Conservation (phyloP, 2,329 filamentous ascomycete genomes). For the Chaetomiaceae sp. region DNA sequence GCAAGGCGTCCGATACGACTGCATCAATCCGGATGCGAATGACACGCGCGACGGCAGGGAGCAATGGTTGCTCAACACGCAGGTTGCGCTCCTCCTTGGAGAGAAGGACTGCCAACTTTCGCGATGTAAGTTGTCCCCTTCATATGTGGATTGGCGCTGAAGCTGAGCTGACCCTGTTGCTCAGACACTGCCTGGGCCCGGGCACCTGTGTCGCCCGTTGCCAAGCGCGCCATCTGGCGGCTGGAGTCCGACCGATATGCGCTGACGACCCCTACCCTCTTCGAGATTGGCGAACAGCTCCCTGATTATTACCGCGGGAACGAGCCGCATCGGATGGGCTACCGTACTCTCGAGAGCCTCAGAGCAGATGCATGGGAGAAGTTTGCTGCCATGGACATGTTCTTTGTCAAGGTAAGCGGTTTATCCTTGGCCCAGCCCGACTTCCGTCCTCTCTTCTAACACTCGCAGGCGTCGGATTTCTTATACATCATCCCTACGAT, state of each 20-base stretch:
- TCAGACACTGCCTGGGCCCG: slow-evolving; percentile 55
- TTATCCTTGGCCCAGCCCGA: no score
- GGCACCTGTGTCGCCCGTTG: slow-evolving; percentile 45
- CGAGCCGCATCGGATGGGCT: slow-evolving; percentile 39
- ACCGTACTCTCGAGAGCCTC: slow-evolving; percentile 40
- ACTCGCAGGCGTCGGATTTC: slow-evolving; percentile 52
- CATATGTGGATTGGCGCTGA: background rate
- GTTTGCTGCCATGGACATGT: slow-evolving; percentile 55
- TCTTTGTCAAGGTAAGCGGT: slow-evolving; percentile 56
- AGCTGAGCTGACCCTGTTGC: slow-evolving; percentile 10
- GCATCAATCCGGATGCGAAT: slow-evolving; percentile 48
- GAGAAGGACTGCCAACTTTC: slow-evolving; percentile 57
- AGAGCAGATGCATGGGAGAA: slow-evolving; percentile 45
- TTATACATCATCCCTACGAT: slow-evolving; percentile 52
- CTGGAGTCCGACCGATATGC: slow-evolving; percentile 52
- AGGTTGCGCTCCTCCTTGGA: slow-evolving; percentile 57
- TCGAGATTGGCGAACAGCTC: slow-evolving; percentile 48
- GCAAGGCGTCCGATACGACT: slow-evolving; percentile 58
- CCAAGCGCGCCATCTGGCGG: slow-evolving; percentile 55
- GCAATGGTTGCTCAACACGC: slow-evolving; percentile 60
- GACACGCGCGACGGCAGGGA: slow-evolving; percentile 53
- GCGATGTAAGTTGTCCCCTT: slow-evolving; percentile 46
- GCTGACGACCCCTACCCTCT: slow-evolving; percentile 43
- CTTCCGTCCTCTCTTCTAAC: slow-evolving; percentile 17
- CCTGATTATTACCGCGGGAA: slow-evolving; percentile 45